Conservation (phyloP, 1,284 basidiomycete species). For the Trichosporon inkin region DNA sequence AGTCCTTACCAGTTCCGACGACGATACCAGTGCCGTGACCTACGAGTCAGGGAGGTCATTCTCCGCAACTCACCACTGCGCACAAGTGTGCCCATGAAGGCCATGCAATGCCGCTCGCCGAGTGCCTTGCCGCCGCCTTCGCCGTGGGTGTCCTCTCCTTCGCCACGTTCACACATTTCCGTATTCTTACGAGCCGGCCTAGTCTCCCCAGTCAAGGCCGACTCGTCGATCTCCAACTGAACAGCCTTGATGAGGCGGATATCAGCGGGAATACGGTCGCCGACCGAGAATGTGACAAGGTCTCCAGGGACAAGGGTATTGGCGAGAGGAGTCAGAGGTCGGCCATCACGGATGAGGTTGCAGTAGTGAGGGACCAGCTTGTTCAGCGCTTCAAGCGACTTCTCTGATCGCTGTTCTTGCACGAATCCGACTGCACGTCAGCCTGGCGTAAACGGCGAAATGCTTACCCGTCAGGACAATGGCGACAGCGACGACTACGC, state of each 20-base stretch:
- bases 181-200: conserved; percentile 68
- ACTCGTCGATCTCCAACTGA: conserved; percentile 91
- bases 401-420: conserved; percentile 90
- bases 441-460: not conserved
- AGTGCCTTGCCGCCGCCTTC: conserved; percentile 62
- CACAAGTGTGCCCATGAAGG: conserved; percentile 96
- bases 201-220: conserved; percentile 90
- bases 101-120: conserved; percentile 83
- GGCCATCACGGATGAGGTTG: conserved; percentile 78
- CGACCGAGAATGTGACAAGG: conserved; percentile 74
- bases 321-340: conserved; percentile 73
- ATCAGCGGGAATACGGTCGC: conserved; percentile 94
- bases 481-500: conserved; percentile 86
- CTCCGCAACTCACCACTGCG: conserved; percentile 62
- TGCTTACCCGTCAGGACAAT: conserved; percentile 83
- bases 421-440: conserved; percentile 75
- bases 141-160: conserved; percentile 46
- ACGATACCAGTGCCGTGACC: conserved; percentile 83
- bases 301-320: conserved; percentile 95
- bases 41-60: conserved; percentile 37
- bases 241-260: conserved; percentile 73
- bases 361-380: conserved; percentile 96
- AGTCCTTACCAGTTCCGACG: conserved; percentile 80
- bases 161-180: conserved; percentile 54
- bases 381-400: conserved; percentile 89